Conservation (phyloP, 345 rosid species). For the Geranium rotundifolium region DNA sequence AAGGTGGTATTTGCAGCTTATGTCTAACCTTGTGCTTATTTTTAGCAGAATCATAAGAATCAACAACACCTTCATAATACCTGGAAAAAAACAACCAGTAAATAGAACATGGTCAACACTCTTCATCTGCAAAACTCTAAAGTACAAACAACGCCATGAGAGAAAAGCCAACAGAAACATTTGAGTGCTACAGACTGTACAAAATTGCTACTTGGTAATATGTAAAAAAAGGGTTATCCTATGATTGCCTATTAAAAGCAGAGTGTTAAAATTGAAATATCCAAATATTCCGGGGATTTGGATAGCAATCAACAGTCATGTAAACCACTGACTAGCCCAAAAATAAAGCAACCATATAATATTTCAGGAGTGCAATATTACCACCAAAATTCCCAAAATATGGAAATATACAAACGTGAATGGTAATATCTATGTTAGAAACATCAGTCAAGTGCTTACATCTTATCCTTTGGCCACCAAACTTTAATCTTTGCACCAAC, state of each 20-base stretch:
- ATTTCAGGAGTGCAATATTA: background rate
- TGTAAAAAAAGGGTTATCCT: background rate
- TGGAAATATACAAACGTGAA: background rate
- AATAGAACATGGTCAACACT: slow-evolving; percentile 3
- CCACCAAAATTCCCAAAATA: background rate
- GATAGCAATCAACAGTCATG: background rate
- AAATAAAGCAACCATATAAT: background rate
- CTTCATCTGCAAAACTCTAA: background rate
- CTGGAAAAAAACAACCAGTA: slow-evolving; percentile 32
- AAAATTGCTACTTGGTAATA: too few relatives aligned
- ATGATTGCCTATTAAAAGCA: background rate
- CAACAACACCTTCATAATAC: slow-evolving; percentile 12
- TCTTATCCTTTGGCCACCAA: slow-evolving; percentile 86
- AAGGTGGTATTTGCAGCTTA: background rate
- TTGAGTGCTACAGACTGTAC: background rate
- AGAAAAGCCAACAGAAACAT: background rate
- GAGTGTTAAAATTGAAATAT: background rate
- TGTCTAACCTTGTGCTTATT: background rate
- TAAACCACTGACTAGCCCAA: background rate
- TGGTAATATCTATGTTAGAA: background rate
- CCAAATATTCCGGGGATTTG: background rate
- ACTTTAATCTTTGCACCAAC: slow-evolving; percentile 72
- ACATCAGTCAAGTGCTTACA: slow-evolving; percentile 29
- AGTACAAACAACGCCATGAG: background rate
- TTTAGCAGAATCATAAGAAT: background rate